Evolutionary conservation across 495 filamentous ascomycete genomes (phyloP), one percentile per base, ranked within the genome.

Genomic region (Hypoxylon fragiforme): DNA sequence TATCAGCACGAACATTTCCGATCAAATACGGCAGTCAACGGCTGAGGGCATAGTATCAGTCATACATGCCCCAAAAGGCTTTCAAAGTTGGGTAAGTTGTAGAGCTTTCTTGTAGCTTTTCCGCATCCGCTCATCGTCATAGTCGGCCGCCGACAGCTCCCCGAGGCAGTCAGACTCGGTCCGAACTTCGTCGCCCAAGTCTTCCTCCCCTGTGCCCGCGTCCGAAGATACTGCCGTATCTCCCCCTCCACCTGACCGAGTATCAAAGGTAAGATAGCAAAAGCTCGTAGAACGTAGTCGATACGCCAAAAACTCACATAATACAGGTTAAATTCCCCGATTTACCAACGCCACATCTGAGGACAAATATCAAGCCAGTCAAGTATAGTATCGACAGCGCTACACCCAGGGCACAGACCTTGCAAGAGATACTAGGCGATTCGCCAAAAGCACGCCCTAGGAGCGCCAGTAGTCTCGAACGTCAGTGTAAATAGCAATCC

Each of bases 1-100:
- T 66, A 76, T 84, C 22, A 85, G 77, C 49, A 80, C 82, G n/a
- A 79, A 81, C 47, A 69, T 84, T 9, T 68, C 77, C 45, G 77
- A 80, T 21, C 70, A 78, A 16, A 64, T 77, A 50, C 77, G 77
- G 60, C 71, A 74, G 48, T 75, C 78, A 16, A 73, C 78, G 30
- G 81, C 84, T 53, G 86, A 92, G 49, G 89, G 92, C 44, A 81
- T 89, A 16, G 77, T 86, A 50, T 95, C 91, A 2, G 91, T 94
- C 40, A 95, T 96, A 61, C 90, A 95, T 73, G 89, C 87, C 15
- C 91, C 91, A 3, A 72, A 86, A 58, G 87, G 85, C 31, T 95
- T 91, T 71, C 78, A 81, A 41, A 78, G 80, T 46, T 92, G 92
- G 80, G 88, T 92, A 63, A 73, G 85, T 72, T 28, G 18, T 6